phyloP scores from a whole-genome alignment of 2,329 filamentous ascomycete species.

The Gnomoniopsis sp. region DNA sequence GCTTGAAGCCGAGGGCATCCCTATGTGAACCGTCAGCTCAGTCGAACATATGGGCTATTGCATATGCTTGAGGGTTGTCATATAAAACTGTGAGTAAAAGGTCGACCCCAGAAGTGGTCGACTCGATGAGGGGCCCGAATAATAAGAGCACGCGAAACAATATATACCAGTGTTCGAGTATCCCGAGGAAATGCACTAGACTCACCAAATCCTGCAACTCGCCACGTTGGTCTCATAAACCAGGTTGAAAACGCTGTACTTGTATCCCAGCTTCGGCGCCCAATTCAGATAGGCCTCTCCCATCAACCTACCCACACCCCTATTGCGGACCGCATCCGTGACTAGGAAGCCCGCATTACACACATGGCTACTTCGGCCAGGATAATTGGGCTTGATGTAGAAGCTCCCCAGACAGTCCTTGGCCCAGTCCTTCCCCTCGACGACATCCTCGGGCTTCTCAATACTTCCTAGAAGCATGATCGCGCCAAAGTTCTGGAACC shows the following conservation, averaged over 20 bases:
- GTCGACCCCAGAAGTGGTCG: no score
- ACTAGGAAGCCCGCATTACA: slow-evolving; percentile 83
- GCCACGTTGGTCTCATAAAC: slow-evolving; percentile 93
- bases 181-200: no score
- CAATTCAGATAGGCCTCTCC: slow-evolving; percentile 74
- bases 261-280: slow-evolving; percentile 79
- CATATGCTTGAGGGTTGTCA: no score
- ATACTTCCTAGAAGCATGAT: slow-evolving; percentile 83
- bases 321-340: slow-evolving; percentile 68
- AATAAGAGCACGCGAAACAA: no score
- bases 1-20: slow-evolving; percentile 89
- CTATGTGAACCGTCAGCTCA: no score
- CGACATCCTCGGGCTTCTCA: slow-evolving; percentile 55
- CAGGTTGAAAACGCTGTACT: slow-evolving; percentile 90
- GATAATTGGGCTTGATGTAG: slow-evolving; percentile 93
- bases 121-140: no score
- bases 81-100: no score
- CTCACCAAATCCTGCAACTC: slow-evolving; percentile 73
- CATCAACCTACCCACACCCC: slow-evolving; percentile 72
- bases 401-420: slow-evolving; percentile 83
- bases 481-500: slow-evolving; percentile 87
- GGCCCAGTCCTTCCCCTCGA: slow-evolving; percentile 68
- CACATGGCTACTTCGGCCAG: slow-evolving; percentile 83
- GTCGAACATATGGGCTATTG: no score
- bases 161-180: no score